Evolutionary conservation across 768 basidiomycete species (phyloP).

Genomic region (Lactifluus pinguis): DNA sequence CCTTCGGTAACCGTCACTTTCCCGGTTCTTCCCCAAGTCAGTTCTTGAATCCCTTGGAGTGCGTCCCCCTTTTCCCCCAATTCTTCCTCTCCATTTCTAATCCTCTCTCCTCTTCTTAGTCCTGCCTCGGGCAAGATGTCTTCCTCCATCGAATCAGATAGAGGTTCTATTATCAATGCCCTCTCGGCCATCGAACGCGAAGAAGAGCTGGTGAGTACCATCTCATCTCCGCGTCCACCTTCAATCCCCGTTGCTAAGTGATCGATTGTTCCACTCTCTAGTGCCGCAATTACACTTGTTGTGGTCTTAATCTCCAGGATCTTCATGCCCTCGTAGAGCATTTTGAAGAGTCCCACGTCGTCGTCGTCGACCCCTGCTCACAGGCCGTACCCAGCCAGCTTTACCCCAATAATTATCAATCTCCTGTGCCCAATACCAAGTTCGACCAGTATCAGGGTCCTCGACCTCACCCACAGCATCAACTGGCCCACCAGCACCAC

Average conservation of each 20-base stretch:
- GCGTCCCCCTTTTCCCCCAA: slow-evolving; percentile 24
- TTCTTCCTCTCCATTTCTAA: background rate
- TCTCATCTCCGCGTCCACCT: slow-evolving; percentile 1
- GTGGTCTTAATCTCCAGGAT: slow-evolving; percentile 67
- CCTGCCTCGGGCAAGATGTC: slow-evolving; percentile 39
- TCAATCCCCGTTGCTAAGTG: slow-evolving; percentile 6
- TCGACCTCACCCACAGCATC: slow-evolving; percentile 5
- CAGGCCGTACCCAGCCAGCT: slow-evolving; percentile 17
- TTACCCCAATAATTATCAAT: slow-evolving; percentile 13
- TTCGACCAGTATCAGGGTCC: slow-evolving; percentile 9
- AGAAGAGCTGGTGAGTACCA: slow-evolving; percentile 55
- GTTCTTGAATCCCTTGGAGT: slow-evolving; percentile 59
- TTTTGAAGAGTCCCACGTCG: slow-evolving; percentile 85
- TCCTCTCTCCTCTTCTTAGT: slow-evolving; percentile 21
- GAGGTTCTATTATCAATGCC: slow-evolving; percentile 53
- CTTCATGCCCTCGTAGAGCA: slow-evolving; percentile 84
- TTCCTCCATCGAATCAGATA: slow-evolving; percentile 53
- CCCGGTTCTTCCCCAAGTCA: slow-evolving; percentile 53
- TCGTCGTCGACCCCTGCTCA: slow-evolving; percentile 47
- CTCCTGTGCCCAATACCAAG: slow-evolving; percentile 10
- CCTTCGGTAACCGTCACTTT: slow-evolving; percentile 55
- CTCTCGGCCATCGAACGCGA: slow-evolving; percentile 58
- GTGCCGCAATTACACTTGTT: slow-evolving; percentile 88
- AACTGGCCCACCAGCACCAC: slow-evolving; percentile 25
- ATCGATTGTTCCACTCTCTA: slow-evolving; percentile 22